Evolutionary conservation across 257 asterid species (phyloP), one percentile per base, ranked within the genome.

Genomic region (Apocynum venetum): DNA sequence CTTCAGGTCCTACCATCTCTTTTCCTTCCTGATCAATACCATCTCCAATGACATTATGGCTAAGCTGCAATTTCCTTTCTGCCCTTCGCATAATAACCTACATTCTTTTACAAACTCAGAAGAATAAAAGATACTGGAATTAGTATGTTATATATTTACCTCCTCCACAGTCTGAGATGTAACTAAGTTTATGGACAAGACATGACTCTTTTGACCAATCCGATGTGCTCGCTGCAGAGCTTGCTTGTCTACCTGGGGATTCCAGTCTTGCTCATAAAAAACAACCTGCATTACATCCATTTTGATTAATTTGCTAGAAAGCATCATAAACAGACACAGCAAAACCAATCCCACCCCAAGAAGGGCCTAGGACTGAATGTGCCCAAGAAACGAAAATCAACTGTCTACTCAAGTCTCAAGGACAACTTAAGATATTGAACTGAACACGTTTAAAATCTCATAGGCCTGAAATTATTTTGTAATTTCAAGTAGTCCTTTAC

Each of bases 201-300:
- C 98, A 57, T 91, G 96, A 81, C 88, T 90, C 75, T 57, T 83
- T 86, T 95, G 98, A 83, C 98, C 98, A 84, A 95, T 95, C 82
- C 98, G 91, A 82, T 95, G 98, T 14, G 97, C 96, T 74, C 98
- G 97, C 89, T 95, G 98, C 85, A 93, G 83, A 79, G 98, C 98
- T 86, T 92, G 98, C 88, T 91, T 95, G 88, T 95, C 98, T 72
- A 95, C 97, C 87, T 95, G 98, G 56, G 98, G 98, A 81, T 95
- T 95, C 98, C 98, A 95, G 80, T 95, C 98, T 85, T 95, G 98
- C 87, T 95, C 98, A 76, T 90, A 95, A 87, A 95, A 95, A 78
- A 95, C 88, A 81, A 95, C 98, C 98, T 95, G 83, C 81, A 74
- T 67, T 17, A 61, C 40, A 67, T 13, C 31, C 25, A 11, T 31